Base-by-base conservation (phyloP, 2,329 filamentous ascomycete species). In the Colletotrichum gloeosporioides region DNA sequence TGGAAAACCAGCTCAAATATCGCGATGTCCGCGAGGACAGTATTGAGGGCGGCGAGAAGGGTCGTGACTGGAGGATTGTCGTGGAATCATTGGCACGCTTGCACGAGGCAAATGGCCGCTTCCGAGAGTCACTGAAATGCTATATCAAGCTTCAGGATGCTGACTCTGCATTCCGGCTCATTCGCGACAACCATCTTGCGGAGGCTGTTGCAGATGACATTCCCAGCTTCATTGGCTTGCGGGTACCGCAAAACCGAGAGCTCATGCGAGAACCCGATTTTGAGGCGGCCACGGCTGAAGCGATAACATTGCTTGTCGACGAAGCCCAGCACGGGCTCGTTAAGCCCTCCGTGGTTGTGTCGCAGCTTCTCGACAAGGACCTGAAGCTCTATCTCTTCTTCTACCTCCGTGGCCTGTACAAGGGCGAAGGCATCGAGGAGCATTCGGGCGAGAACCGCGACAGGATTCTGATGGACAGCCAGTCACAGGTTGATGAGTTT, bases 121-220 rank as follows among this genome's bases (percentile, higher is more conserved):
- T 95, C 78, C 91, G 94, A 71, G 96, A 99, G 82, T 96, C 98
- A 2, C 87, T 99, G 61, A 93, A 92, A 81, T 97, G 94, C 84
- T 98, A 98, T 82, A 98, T 99, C 82, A 93, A 92, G 77, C 90
- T 99, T 5, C 96, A 98, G 82, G 95, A 99, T 85, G 96, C 96
- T 1, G 96, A 99, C 82, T 93, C 94, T 12, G 95, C 95, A 0
- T 96, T 99, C 90, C 88, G 90, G 15, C 86, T 99, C 75, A 98
- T 99, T 80, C 92, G 93, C 76, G 95, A 98, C 53, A 94, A 95
- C 80, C 96, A 98, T 82, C 89, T 99, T n/a, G 93, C 98, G 1
- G 96, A 98, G 80, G 94, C 95, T 2, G 93, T 99, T 15, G 92
- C 92, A 1, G 96, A 98, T 80, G 96, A 99, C 82, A 96, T 99